Evolutionary conservation across 371 early-diverging fungal genomes (phyloP), one percentile per base, ranked within the genome.

Genomic region (Nematocida ironsii): DNA sequence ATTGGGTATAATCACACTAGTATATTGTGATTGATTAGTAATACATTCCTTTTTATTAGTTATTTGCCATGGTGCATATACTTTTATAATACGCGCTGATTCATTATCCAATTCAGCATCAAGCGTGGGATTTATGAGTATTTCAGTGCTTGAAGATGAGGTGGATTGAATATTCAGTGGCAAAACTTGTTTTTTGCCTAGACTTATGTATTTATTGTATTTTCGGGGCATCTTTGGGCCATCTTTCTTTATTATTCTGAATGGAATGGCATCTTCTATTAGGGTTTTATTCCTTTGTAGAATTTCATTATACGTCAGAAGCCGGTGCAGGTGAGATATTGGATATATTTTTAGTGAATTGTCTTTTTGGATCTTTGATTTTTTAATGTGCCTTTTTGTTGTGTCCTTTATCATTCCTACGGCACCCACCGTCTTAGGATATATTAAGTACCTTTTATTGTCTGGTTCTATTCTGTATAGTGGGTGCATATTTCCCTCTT

Each of bases 21-120:
- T 0, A 13, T 50, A 9, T 50, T 50, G 9, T 2, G 13, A 0
- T 13, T 50, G 13, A 13, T 9, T 9, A 25, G 5, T 20, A 11
- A 4, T 5, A 20, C 5, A n/a, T 13, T 18, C 39, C 39, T 42
- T 20, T 13, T 13, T 18, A 5, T 44, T 33, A 7, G 54, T 16
- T 70, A 70, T 68, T 52, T 78, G 80, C 80, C 80, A 78, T 16
- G 80, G 80, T 5, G 80, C 80, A 42, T 78, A 78, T n/a, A 78
- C 44, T 9, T 55, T 47, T 33, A 78, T 54, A 5, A 13, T 39
- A 18, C 52, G 13, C 18, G 0, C 52, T 3, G 52, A 13, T 33
- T 33, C 33, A 33, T 33, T 33, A 33, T 33, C 33, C 33, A 33
- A 33, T 33, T 33, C 33, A 33, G 33, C 33, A 33, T 2, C 33